Conservation (phyloP, 2,329 filamentous ascomycete species). For the Phaeosphaeriaceae sp. region DNA sequence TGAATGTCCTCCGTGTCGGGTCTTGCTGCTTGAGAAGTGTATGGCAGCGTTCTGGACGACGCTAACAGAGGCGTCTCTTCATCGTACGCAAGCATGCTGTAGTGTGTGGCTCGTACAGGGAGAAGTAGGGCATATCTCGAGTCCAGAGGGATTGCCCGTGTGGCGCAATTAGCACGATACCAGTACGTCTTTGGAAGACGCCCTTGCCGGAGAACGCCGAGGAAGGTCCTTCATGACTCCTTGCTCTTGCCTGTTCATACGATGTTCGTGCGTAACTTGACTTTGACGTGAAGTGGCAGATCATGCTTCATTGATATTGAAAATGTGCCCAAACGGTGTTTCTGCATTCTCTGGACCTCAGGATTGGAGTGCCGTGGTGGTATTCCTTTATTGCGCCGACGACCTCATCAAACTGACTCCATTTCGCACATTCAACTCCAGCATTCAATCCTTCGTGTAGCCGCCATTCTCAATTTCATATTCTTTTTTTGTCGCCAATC, state of each 20-base stretch:
- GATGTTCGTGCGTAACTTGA: background rate
- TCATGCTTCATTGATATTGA: background rate
- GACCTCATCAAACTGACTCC: background rate
- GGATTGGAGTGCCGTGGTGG: background rate
- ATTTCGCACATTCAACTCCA: background rate
- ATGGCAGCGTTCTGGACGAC: background rate
- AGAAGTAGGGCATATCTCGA: background rate
- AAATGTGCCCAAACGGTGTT: background rate
- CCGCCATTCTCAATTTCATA: too few species aligned
- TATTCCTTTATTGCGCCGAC: background rate
- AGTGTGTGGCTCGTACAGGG: background rate
- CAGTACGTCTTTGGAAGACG: background rate
- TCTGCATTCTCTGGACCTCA: background rate
- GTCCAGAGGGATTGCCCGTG: background rate
- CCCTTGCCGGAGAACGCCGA: background rate
- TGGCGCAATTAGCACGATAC: background rate
- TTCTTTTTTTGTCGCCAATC: too few species aligned
- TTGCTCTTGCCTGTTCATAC: background rate
- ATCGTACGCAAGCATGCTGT: constrained; percentile 5
- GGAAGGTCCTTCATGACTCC: background rate
- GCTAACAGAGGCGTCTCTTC: constrained; percentile 9
- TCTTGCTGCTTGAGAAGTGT: background rate
- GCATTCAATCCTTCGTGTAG: background rate
- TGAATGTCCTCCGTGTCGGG: constrained; percentile 27
- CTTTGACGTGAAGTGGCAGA: background rate